These are phyloP conservation scores for Crotalaria pallida DNA, from an alignment of 306 rosid species.

Conservation along the genomic window DNA sequence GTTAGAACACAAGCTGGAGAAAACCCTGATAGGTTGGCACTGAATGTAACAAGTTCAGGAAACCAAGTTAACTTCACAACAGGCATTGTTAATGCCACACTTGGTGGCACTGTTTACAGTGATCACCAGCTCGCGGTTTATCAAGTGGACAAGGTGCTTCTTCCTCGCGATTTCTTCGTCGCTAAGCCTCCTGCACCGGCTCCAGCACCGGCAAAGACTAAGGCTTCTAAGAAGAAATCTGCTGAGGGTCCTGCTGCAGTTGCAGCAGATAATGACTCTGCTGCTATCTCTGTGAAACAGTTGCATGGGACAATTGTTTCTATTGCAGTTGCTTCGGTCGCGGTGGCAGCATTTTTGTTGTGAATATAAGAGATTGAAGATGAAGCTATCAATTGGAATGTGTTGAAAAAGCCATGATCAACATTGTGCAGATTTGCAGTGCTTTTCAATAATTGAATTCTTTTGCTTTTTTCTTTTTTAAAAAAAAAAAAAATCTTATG, in stretches of 20 bases:
- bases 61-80: slow-evolving; percentile 56
- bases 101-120: slow-evolving; percentile 57
- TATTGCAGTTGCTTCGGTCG: slow-evolving; percentile 8
- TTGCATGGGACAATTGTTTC: slow-evolving; percentile 8
- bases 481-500: no score
- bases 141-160: slow-evolving; percentile 57
- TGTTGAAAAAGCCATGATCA: neutral
- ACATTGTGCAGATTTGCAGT: slow-evolving; percentile 28
- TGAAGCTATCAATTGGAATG: neutral
- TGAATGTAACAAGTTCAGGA: slow-evolving; percentile 57
- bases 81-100: slow-evolving; percentile 53
- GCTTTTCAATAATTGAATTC: neutral
- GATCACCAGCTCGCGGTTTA: slow-evolving; percentile 67
- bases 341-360: slow-evolving; percentile 3
- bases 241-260: slow-evolving; percentile 16
- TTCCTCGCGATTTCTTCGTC: slow-evolving; percentile 50
- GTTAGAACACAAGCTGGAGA: slow-evolving; percentile 69
- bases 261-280: slow-evolving; percentile 23
- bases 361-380: slow-evolving; percentile 12
- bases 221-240: slow-evolving; percentile 40
- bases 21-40: slow-evolving; percentile 42
- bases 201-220: slow-evolving; percentile 33
- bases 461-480: neutral
- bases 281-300: slow-evolving; percentile 15
- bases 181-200: slow-evolving; percentile 55